Evolutionary conservation across 495 filamentous ascomycete species (phyloP).

Genomic region (Hyphodiscus hymeniophilus): DNA sequence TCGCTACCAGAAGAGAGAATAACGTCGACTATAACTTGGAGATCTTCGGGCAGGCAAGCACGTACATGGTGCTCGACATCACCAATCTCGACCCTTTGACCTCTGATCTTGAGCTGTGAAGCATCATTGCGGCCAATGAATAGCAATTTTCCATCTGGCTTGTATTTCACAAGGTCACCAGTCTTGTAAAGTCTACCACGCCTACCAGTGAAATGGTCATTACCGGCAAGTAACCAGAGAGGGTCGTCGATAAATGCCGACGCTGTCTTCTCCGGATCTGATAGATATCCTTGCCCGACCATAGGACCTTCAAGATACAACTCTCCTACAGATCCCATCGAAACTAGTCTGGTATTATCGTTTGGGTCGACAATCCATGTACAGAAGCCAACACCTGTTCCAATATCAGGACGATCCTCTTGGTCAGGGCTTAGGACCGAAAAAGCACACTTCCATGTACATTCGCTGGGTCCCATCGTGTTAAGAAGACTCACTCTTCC

Average conservation of each 20-base stretch:
- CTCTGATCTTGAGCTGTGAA: slow-evolving; percentile 25
- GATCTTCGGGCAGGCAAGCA: no score
- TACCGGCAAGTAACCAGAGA: neutral
- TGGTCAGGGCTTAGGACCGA: slow-evolving; percentile 36
- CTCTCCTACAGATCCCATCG: slow-evolving; percentile 53
- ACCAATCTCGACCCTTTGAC: slow-evolving; percentile 23
- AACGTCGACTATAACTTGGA: neutral
- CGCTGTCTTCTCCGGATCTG: slow-evolving; percentile 10
- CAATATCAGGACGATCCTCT: neutral
- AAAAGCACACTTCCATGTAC: slow-evolving; percentile 38
- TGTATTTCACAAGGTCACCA: slow-evolving; percentile 15
- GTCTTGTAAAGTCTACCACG: slow-evolving; percentile 51
- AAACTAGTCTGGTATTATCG: slow-evolving; percentile 43
- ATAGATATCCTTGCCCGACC: slow-evolving; percentile 42
- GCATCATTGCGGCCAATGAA: slow-evolving; percentile 23
- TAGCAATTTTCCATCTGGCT: slow-evolving; percentile 32
- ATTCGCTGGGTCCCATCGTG: slow-evolving; percentile 12
- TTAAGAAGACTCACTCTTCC: neutral
- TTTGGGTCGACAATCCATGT: slow-evolving; percentile 50
- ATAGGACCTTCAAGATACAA: slow-evolving; percentile 53
- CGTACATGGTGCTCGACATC: slow-evolving; percentile 35
- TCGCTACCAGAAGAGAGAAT: neutral
- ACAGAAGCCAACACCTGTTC: neutral
- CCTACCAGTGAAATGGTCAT: slow-evolving; percentile 24
- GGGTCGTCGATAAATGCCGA: slow-evolving; percentile 24